Evolutionary conservation across 306 rosid species (phyloP).

Genomic region (Fragaria ananassa): DNA sequence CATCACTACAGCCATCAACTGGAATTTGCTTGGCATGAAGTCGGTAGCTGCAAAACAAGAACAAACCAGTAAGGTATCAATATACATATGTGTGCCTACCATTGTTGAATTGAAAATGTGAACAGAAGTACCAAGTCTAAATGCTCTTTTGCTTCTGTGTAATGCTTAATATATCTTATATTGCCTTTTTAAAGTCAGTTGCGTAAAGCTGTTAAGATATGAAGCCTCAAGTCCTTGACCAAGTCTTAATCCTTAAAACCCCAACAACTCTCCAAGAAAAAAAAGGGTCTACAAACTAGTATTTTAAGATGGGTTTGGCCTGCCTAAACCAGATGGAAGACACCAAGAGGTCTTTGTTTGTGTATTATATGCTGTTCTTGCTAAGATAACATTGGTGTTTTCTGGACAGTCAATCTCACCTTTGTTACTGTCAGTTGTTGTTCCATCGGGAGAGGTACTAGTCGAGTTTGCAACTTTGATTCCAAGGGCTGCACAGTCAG

Average conservation of each 20-base stretch:
- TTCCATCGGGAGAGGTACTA: background rate
- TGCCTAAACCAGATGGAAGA: background rate
- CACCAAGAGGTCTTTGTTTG: background rate
- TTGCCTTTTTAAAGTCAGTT: conserved; percentile 7
- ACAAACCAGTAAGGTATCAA: conserved; percentile 1
- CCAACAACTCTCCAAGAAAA: background rate
- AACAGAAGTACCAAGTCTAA: background rate
- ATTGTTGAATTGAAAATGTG: background rate
- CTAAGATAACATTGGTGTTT: background rate
- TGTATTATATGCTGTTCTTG: background rate
- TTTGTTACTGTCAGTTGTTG: background rate
- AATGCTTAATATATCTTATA: background rate
- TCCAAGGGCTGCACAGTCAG: conserved; percentile 75
- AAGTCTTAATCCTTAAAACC: background rate
- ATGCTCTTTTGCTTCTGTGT: background rate
- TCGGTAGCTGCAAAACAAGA: conserved; percentile 45
- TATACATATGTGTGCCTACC: background rate
- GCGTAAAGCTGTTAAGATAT: conserved; percentile 10
- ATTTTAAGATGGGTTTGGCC: conserved; percentile 15
- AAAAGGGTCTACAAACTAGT: background rate
- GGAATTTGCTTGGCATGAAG: conserved; percentile 40
- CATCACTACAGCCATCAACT: conserved; percentile 41
- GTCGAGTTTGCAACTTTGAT: conserved; percentile 55
- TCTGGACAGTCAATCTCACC: conserved; percentile 35
- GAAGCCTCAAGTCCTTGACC: conserved; percentile 10